phyloP scores from a whole-genome alignment of 2,329 filamentous ascomycete genomes.

The Colletotrichum sp. region DNA sequence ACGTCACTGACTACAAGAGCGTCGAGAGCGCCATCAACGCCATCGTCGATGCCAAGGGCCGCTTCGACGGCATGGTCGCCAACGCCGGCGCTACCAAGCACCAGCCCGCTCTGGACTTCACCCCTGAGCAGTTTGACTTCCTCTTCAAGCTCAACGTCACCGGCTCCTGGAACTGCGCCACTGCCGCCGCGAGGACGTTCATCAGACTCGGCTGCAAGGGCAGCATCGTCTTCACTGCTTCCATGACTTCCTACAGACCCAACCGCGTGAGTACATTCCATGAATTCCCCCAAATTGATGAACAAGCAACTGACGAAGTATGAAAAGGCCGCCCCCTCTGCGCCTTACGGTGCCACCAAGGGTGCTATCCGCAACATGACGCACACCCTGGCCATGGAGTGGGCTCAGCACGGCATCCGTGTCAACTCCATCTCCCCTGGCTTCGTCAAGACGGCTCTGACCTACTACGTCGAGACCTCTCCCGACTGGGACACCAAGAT shows the following conservation, averaged over 20 bases:
- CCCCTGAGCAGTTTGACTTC: constrained; percentile 1
- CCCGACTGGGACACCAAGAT: constrained; percentile 62
- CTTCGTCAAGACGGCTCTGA: constrained; percentile 49
- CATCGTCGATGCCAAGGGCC: constrained; percentile 40
- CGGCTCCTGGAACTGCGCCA: constrained; percentile 50
- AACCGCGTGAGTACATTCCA: constrained; percentile 37
- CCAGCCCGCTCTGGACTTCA: constrained; percentile 42
- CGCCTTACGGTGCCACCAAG: constrained; percentile 51
- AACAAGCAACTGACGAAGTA: not conserved
- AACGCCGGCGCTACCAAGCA: constrained; percentile 42
- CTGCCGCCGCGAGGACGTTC: constrained; percentile 46
- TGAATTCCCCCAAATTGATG: not conserved
- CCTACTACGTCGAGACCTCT: constrained; percentile 54
- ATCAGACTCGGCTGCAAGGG: constrained; percentile 38
- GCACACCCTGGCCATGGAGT: constrained; percentile 50
- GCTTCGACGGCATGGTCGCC: constrained; percentile 39
- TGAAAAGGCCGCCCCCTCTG: constrained; percentile 49
- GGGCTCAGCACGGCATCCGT: constrained; percentile 49
- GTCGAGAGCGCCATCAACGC: constrained; percentile 44
- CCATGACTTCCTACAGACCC: constrained; percentile 52
- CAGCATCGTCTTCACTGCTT: constrained; percentile 49
- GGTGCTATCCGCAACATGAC: constrained; percentile 45
- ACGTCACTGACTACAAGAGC: constrained; percentile 47
- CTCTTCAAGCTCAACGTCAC: constrained; percentile 48
- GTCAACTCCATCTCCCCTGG: constrained; percentile 53